Evolutionary conservation across 192 early-diverging fungal species (phyloP).

Genomic region (Coemansia sp.): DNA sequence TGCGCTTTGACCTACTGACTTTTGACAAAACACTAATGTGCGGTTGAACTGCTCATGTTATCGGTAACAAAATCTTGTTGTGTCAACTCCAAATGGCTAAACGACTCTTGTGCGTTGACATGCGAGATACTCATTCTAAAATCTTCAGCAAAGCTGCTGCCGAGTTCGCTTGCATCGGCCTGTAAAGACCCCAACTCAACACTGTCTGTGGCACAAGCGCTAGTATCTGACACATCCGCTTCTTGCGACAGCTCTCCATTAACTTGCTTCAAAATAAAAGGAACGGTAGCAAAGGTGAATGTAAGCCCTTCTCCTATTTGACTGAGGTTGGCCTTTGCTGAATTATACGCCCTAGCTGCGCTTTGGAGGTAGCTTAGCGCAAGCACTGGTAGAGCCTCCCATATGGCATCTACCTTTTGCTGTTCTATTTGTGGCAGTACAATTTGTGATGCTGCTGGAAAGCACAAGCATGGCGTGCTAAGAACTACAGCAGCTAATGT

Average conservation of each 20-base stretch:
- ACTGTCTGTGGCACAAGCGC: background rate
- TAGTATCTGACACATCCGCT: background rate
- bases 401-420: background rate
- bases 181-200: background rate
- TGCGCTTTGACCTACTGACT: too few species aligned
- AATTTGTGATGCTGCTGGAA: background rate
- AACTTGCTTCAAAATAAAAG: background rate
- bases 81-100: too few species aligned
- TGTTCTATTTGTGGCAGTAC: background rate
- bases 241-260: background rate
- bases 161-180: too few species aligned
- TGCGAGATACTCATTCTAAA: too few species aligned
- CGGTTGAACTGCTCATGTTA: too few species aligned
- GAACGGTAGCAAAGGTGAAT: slow-evolving; percentile 22
- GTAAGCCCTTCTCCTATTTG: slow-evolving; percentile 8
- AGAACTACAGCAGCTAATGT: too few species aligned
- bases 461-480: background rate
- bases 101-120: too few species aligned
- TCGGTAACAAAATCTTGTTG: too few species aligned
- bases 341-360: slow-evolving; percentile 2
- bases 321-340: background rate
- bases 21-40: too few species aligned
- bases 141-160: too few species aligned
- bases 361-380: slow-evolving; percentile 18
- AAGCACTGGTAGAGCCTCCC: slow-evolving; percentile 9